Percentiles rank a stretch among this genome's conserved stretches.
Evolutionary conservation across 306 rosid genomes (phyloP).

Genomic region (Gastrolobium bilobum): DNA sequence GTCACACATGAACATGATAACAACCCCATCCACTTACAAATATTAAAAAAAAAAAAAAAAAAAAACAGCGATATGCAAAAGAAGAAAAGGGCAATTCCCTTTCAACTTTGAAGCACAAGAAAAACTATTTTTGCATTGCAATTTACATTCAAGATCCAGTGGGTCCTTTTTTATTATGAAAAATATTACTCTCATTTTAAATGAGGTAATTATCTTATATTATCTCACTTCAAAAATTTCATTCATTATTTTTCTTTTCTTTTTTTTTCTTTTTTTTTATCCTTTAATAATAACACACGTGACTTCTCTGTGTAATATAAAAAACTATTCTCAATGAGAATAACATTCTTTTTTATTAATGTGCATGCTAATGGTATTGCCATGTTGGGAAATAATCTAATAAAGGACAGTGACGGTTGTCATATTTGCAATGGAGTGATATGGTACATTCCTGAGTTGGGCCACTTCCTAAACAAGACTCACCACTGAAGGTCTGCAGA

Average conservation of each 20-base stretch:
- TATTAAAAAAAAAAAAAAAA: background rate
- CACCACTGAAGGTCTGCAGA: background rate
- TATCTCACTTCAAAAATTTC: no score
- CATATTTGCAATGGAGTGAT: conserved; percentile 12
- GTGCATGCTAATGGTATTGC: conserved; percentile 13
- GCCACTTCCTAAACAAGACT: conserved; percentile 35
- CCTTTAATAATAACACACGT: no score
- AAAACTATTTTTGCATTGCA: conserved; percentile 12
- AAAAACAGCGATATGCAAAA: conserved; percentile 20
- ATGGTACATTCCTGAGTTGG: conserved; percentile 39
- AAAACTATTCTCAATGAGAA: no score
- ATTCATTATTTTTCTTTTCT: no score
- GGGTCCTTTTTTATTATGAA: no score
- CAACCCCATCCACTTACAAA: conserved; percentile 24
- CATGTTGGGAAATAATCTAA: conserved; percentile 36
- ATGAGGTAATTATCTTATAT: no score
- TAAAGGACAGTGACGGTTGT: conserved; percentile 44
- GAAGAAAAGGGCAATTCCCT: conserved; percentile 48
- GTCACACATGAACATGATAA: conserved; percentile 21
- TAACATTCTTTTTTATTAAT: conserved; percentile 11
- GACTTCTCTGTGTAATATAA: no score
- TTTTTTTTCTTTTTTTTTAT: no score
- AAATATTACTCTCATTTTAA: no score
- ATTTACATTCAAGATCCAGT: conserved; percentile 25
- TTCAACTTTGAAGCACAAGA: conserved; percentile 41